Percentiles rank a stretch among this genome's conserved stretches.
Evolutionary conservation across 1,284 basidiomycete genomes (phyloP).

Genomic region (Trichosporon sp.): DNA sequence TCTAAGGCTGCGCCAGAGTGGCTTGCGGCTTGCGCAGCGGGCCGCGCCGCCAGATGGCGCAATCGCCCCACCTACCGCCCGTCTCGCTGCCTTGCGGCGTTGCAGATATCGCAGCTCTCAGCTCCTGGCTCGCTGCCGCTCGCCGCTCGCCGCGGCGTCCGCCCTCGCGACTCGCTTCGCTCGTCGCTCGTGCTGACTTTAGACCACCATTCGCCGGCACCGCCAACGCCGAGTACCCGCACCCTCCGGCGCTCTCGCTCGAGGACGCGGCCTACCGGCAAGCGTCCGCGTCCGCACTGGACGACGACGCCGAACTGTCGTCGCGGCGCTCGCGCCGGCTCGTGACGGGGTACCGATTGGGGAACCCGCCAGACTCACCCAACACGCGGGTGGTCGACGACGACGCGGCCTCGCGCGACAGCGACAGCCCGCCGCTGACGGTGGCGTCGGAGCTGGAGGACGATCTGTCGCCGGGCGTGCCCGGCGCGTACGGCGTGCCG

Average conservation of each 20-base stretch:
- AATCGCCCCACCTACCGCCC: too few species aligned
- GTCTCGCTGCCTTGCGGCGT: too few species aligned
- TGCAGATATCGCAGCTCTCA: too few species aligned
- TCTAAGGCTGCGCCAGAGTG: too few species aligned
- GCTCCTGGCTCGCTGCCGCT: not conserved
- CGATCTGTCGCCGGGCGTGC: not conserved
- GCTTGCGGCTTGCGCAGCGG: too few species aligned
- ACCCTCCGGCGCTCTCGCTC: conserved; percentile 35
- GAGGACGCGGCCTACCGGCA: conserved; percentile 15
- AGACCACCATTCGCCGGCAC: conserved; percentile 41
- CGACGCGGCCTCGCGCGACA: conserved; percentile 6
- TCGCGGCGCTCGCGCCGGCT: conserved; percentile 38
- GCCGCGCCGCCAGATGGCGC: too few species aligned
- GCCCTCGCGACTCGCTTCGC: not conserved
- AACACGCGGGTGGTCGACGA: not conserved
- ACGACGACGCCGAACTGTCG: conserved; percentile 33
- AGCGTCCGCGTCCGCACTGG: not conserved
- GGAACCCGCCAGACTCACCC: conserved; percentile 31
- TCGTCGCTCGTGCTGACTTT: not conserved
- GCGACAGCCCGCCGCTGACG: conserved; percentile 31
- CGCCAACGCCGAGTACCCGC: conserved; percentile 26
- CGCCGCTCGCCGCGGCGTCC: not conserved
- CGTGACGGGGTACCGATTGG: conserved; percentile 46
- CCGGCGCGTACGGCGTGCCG: not conserved
- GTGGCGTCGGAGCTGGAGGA: not conserved